A percentile compares a stretch with the other conserved stretches of the same genome.
These are phyloP conservation scores for Allodekkera sacchari DNA, from an alignment of 805 yeast species.

Conservation along the genomic window DNA sequence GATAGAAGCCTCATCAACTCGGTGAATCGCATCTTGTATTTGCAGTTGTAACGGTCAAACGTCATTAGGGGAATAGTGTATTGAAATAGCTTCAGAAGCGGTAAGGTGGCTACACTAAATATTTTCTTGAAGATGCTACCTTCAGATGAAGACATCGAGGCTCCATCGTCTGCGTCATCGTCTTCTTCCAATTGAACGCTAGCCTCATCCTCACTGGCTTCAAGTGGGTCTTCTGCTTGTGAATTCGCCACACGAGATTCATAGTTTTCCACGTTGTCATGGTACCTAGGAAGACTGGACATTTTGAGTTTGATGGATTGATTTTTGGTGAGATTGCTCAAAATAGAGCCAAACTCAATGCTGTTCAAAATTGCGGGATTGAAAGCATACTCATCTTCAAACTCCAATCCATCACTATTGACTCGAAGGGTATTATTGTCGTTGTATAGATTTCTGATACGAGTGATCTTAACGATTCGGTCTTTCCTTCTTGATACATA, in stretches of 20 bases:
- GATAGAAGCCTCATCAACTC: conserved; percentile 12
- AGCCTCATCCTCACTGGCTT: conserved; percentile 2
- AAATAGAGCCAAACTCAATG: conserved; percentile 20
- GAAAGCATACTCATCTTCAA: conserved; percentile 22
- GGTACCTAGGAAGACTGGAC: conserved; percentile 6
- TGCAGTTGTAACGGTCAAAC: conserved; percentile 12
- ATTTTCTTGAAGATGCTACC: conserved; percentile 3
- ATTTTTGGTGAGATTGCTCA: conserved; percentile 16
- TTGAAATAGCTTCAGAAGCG: conserved; percentile 13
- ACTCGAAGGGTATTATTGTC: conserved; percentile 14
- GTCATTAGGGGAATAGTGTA: conserved; percentile 18
- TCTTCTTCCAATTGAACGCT: conserved; percentile 3
- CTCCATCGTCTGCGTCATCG: conserved; percentile 3
- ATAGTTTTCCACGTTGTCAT: conserved; percentile 14
- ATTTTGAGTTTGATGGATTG: conserved; percentile 10
- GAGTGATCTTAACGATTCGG: conserved; percentile 12
- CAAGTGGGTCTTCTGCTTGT: conserved; percentile 10
- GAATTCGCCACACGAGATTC: conserved; percentile 12
- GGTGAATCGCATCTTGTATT: conserved; percentile 13
- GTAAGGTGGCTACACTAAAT: conserved; percentile 10
- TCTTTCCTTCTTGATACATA: conserved; percentile 9
- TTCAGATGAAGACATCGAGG: no score
- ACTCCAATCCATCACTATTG: conserved; percentile 14
- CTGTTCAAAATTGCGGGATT: conserved; percentile 22
- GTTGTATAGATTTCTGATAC: conserved; percentile 22